Evolutionary conservation across 2,329 filamentous ascomycete species (phyloP), one percentile per base, ranked within the genome.

Genomic region (Fonsecaea monophora): DNA sequence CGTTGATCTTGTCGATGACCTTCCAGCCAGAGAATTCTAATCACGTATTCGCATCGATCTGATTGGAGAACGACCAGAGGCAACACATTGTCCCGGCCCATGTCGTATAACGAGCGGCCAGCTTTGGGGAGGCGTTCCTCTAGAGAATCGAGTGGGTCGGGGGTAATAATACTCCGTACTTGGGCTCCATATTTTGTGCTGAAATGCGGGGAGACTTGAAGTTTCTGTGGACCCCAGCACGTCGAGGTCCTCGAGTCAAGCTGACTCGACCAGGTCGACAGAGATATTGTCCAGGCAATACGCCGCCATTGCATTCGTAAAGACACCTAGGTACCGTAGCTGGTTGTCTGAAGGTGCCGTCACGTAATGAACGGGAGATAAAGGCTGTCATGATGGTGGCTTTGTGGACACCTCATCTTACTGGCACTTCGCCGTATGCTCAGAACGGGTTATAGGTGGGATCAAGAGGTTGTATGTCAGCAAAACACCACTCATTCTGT

Each of bases 241-340:
- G 50, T 62, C 32, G 59, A 35, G 3, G 25, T 13, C 18, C 35
- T 54, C 55, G 62, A 60, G 45, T 60, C 62, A 50, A 65, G 25
- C 62, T 60, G 62, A 65, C 62, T 65, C 62, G 62, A 37, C 25
- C n/a, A 35, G 15, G 9, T 62, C 60, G 60, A 55, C 37, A 55
- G 15, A 48, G 60, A 45, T 38, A 4, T 25, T 53, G 12, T 34
- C 21, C 30, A 50, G 21, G 10, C 18, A 35, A 32, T 25, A 37
- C 10, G 18, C 55, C 12, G 40, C n/a, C 15, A 45, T 18, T 45
- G 40, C n/a, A 45, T 18, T n/a, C 15, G 40, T 7, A 45, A 45
- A 45, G n/a, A 45, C 15, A 7, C 40, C 18, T 18, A 45, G 40
- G 18, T n/a, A 7, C 40, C 18, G 45, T 50, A 30, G 21, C 45